Evolutionary conservation across 73 alveolate genomes (phyloP).

Genomic region (Symbiodinium natans): DNA sequence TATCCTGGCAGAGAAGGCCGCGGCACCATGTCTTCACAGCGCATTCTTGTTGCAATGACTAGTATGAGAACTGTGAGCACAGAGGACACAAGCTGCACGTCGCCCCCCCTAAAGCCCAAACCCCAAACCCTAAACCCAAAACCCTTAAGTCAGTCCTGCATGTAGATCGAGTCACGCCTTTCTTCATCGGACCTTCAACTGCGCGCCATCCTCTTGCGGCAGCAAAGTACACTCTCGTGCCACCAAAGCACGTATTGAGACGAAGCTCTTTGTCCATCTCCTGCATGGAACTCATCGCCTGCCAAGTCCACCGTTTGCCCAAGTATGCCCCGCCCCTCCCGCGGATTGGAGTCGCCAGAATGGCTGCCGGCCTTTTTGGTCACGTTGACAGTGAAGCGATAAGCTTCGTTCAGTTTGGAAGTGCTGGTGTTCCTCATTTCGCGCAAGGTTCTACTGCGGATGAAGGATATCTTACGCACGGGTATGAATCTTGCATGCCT

Average conservation of each 20-base stretch:
- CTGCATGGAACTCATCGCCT: background rate
- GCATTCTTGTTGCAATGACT: too few relatives aligned
- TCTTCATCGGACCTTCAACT: background rate
- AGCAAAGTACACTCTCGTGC: background rate
- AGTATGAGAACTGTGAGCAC: too few relatives aligned
- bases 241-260: background rate
- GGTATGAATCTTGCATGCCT: too few relatives aligned
- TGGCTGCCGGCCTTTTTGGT: background rate
- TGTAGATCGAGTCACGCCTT: background rate
- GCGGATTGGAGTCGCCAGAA: background rate
- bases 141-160: too few relatives aligned
- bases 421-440: background rate
- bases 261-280: constrained; percentile 25
- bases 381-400: background rate
- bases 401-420: constrained; percentile 4
- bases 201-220: background rate
- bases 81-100: too few relatives aligned
- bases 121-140: too few relatives aligned
- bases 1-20: background rate
- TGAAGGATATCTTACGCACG: too few relatives aligned
- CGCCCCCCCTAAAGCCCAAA: too few relatives aligned
- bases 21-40: too few relatives aligned
- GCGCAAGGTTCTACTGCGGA: background rate
- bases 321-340: too few relatives aligned
- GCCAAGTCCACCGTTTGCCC: background rate